Conservation (phyloP, 495 filamentous ascomycete genomes). For the Talaromyces thailandensis region DNA sequence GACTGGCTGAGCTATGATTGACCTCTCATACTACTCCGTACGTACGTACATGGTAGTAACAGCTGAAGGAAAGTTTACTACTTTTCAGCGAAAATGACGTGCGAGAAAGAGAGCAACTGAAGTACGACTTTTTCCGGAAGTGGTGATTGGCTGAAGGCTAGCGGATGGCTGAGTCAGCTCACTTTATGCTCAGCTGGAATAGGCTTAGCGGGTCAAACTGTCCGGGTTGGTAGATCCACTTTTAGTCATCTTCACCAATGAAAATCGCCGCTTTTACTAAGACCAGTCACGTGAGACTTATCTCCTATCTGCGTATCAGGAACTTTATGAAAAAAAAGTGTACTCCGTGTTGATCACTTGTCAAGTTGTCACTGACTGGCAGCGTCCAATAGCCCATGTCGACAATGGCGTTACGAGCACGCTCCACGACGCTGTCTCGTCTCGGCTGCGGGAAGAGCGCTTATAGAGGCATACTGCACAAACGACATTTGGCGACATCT, state of each 20-base stretch:
- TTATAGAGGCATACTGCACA: constrained; percentile 9
- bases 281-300: neutral
- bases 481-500: constrained; percentile 38
- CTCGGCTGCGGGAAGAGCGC: constrained; percentile 19
- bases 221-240: neutral
- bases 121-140: neutral
- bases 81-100: neutral
- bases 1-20: neutral
- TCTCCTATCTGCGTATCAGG: neutral
- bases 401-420: constrained; percentile 28
- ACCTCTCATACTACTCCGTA: too few relatives aligned
- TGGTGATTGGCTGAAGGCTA: neutral
- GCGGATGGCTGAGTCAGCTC: too few relatives aligned
- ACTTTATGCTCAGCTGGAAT: neutral
- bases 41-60: too few relatives aligned
- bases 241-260: neutral
- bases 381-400: neutral
- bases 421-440: constrained; percentile 20
- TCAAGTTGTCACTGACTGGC: too few relatives aligned
- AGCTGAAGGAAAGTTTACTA: too few relatives aligned
- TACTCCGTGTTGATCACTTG: neutral
- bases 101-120: neutral
- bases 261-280: neutral
- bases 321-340: neutral
- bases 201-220: neutral